A percentile compares a stretch with the other conserved stretches of the same genome.
Conservation (phyloP, 2,329 filamentous ascomycete genomes). For the Cadophora sp. region DNA sequence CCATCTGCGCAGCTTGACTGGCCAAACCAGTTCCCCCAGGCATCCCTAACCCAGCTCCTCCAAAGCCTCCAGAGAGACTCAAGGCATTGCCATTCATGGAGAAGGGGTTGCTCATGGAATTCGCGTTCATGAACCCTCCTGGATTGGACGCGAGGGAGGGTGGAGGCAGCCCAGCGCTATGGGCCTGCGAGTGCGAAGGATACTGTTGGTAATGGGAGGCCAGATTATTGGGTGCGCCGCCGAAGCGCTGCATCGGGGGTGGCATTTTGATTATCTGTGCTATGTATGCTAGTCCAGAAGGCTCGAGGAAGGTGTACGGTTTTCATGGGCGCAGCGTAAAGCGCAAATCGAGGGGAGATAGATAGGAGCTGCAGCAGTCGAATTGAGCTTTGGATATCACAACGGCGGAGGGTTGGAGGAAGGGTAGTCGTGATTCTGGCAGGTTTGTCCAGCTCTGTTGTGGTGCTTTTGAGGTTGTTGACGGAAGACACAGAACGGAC, state of each 20-base stretch:
- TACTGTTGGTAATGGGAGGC: constrained; percentile 52
- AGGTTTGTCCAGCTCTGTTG: constrained; percentile 6
- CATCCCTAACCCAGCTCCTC: constrained; percentile 58
- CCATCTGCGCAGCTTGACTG: constrained; percentile 86
- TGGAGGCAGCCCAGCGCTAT: constrained; percentile 56
- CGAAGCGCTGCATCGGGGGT: constrained; percentile 45
- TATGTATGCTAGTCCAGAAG: constrained; percentile 43
- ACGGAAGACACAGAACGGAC: neutral
- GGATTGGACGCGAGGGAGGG: constrained; percentile 70
- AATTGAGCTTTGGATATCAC: neutral
- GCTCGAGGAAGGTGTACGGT: constrained; percentile 40
- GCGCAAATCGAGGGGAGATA: constrained; percentile 23
- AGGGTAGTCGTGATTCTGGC: constrained; percentile 3
- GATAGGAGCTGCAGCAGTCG: neutral
- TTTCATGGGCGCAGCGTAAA: constrained; percentile 45
- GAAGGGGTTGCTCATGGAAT: constrained; percentile 73
- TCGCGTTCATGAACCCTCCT: constrained; percentile 72
- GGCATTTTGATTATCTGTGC: constrained; percentile 43
- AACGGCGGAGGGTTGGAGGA: neutral
- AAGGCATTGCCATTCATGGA: constrained; percentile 58
- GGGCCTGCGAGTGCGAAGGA: constrained; percentile 52
- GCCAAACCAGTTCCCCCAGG: constrained; percentile 73
- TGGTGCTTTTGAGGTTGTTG: constrained; percentile 15
- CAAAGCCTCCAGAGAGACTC: constrained; percentile 62
- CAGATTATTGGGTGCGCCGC: constrained; percentile 43